phyloP scores from a whole-genome alignment of 73 alveolate genomes.

The Symbiodinium natans region DNA sequence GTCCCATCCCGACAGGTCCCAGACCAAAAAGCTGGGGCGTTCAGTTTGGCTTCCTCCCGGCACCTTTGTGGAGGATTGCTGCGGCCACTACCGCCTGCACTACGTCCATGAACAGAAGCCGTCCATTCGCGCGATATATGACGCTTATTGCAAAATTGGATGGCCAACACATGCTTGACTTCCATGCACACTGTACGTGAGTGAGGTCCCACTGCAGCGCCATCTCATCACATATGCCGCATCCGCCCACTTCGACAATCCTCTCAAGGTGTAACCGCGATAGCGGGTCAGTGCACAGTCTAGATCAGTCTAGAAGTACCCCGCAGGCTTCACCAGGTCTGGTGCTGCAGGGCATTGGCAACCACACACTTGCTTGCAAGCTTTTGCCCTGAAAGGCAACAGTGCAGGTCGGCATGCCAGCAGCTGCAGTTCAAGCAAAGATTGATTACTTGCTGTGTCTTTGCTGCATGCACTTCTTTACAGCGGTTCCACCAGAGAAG shows the following conservation, averaged over 20 bases:
- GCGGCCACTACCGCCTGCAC: conserved; percentile 43
- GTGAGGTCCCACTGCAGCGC: conserved; percentile 59
- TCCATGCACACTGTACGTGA: background rate
- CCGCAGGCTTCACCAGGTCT: background rate
- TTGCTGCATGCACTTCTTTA: background rate
- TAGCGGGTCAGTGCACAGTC: background rate
- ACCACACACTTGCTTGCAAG: too few species aligned
- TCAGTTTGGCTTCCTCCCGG: too few species aligned
- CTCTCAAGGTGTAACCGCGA: background rate
- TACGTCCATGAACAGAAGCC: conserved; percentile 59
- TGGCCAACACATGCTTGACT: background rate
- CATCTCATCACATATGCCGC: conserved; percentile 61
- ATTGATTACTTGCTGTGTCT: conserved; percentile 36
- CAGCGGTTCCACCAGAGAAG: too few species aligned
- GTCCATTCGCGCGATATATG: conserved; percentile 18
- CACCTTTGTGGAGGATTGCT: background rate
- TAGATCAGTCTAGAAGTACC: background rate
- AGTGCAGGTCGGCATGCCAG: conserved; percentile 85
- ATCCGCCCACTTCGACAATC: conserved; percentile 1
- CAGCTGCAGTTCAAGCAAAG: conserved; percentile 81
- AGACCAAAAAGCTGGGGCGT: too few species aligned
- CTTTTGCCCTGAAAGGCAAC: conserved; percentile 25
- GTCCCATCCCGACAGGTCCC: too few species aligned
- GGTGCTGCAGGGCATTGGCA: background rate
- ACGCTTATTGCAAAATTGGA: background rate